Evolutionary conservation across 768 basidiomycete species (phyloP), one percentile per base, ranked within the genome.

Genomic region (Trametopsis cervina): DNA sequence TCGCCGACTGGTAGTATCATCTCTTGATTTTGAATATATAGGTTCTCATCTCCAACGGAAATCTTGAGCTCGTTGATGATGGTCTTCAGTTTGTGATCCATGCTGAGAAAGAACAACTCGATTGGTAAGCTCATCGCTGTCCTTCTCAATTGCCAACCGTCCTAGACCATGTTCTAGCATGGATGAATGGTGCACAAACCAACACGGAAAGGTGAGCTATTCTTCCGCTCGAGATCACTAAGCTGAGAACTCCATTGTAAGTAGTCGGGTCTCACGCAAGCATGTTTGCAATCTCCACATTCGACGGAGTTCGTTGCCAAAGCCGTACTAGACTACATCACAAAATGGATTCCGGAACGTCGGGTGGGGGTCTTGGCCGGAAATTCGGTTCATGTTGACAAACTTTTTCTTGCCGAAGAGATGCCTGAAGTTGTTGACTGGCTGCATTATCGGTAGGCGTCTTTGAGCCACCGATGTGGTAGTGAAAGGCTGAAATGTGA

Each of bases 31-130:
- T 37, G 46, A 43, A 47, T 21, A 29, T 43, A 12, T 60, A 92
- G 73, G 89, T 95, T 33, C 67, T 96, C 26, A 88, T 97, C 50
- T 95, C 93, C 2, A 74, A 95, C 56, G 91, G 91, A 3, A 75
- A 90, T 54, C 68, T 97, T 35, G 75, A 89, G 21, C 60, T 77
- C 10, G 84, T 96, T 4, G 90, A 96, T 60, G 74, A 83, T 11
- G 92, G 93, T 10, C 66, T 95, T 17, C 69, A 83, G 55, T 91
- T 74, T 55, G 76, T 91, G 24, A 83, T 97, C 46, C 71, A 66
- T 43, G 86, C 83, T 1, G 80, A 88, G 49, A 89, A 88, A 60
- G 64, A 66, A 15, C 57, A 75, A 10, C 64, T 96, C 26, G 86
- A 94, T 60, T 66, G 62, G 91, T 90, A 49, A 60, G 77, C 59